Base-by-base conservation (phyloP, 129 eudicot genomes). In the Pittosporum tobira region DNA sequence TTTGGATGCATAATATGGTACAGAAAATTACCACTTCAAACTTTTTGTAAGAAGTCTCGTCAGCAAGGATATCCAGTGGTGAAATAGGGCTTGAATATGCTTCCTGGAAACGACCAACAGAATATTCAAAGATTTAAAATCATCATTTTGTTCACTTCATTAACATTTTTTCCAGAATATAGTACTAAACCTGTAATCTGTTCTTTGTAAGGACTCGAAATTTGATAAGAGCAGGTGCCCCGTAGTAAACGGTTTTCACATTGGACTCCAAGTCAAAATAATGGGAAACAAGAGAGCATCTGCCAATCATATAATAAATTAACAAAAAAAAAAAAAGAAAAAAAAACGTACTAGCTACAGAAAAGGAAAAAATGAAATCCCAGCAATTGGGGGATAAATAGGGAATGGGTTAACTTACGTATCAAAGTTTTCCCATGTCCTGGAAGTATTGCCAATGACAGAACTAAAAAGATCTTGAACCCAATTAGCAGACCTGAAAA, bases 51-150 rank as follows among this genome's bases (percentile, higher is more conserved):
- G 73, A 56, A 43, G 38, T 54, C 46, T 49, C 29, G 19, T 84
- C 85, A 2, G 77, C 76, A 28, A 80, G 78, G 48, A 78, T 75
- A 22, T 81, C 73, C 55, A 84, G 48, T 34, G 94, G 88, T 42
- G 72, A 53, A 60, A 84, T 63, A 12, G 94, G 73, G n/a, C 85
- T 84, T 12, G 94, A 71, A 79, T 75, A 79, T 54, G 86, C 86
- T 59, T 72, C 78, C 86, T 83, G 57, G 4, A 60, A 45, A 71
- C 9, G 22, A 15, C 30, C 16, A 36, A 24, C 3, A 20, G 36
- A 37, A 40, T 6, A 36, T 49, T 37, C 25, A 28, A 57, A 10
- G 60, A 50, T 21, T 23, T 16, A 4, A 48, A 30, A 45, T 50
- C 18, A 5, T 24, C 16, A 28, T 15, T 26, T 19, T 36, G 4